Base-by-base conservation (phyloP, 768 basidiomycete genomes). In the Boletellus ananiceps region DNA sequence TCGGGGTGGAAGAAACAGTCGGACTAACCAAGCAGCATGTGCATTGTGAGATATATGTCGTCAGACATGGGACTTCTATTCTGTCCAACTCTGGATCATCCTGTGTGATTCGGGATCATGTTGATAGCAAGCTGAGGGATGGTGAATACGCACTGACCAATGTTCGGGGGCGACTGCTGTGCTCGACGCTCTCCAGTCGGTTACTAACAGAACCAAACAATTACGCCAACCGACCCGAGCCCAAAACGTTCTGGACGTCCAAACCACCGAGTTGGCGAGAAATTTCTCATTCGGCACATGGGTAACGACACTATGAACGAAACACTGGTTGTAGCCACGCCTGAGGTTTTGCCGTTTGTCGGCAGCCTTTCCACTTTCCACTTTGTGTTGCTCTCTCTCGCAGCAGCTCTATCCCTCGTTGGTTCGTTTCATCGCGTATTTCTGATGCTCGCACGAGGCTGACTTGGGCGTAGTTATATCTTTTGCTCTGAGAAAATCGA, bases 391-490 rank as follows among this genome's bases (percentile, higher is more conserved):
- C 70, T 69, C 15, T 78, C 83, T 6, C 58, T 81, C 1, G 49
- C 64, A 32, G 53, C 75, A 15, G 79, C 79, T 6, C 42, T 77
- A 18, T 44, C 78, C 8, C 41, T 79, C 27, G 63, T 71, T 46
- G 64, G 80, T 82, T 35, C 50, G 75, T 70, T 56, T 37, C 51
- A 36, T 38, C 23, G 36, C 35, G 36, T 15, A 38, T 27, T 34
- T 23, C 21, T 39, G 37, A 19, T 44, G 37, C 23, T 38, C 27
- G 40, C 5, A n/a, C 34, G 43, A 45, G 11, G 23, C 60, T 68
- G 44, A 67, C 50, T 46, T 15, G 3, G 27, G 81, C 79, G 75
- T 35, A 58, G 66, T 79, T 29, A 47, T 78, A 12, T 58, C 79
- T 32, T 66, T 78, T 18, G 71, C 63, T 39, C 64, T 66, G 12